Conservation (phyloP, 2,329 filamentous ascomycete genomes). For the Alternaria atra region DNA sequence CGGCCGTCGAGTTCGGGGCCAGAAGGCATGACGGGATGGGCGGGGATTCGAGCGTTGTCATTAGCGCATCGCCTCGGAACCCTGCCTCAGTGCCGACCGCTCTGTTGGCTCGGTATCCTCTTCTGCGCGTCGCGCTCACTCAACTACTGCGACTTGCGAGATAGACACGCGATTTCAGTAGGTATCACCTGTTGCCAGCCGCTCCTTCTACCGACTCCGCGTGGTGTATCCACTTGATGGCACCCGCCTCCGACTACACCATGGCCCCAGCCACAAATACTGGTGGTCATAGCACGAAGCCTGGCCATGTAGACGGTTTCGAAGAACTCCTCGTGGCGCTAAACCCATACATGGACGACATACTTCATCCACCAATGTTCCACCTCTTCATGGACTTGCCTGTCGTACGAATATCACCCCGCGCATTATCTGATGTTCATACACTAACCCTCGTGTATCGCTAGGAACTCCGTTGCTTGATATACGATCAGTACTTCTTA, state of each 20-base stretch:
- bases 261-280: background rate
- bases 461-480: constrained; percentile 4
- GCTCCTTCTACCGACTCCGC: background rate
- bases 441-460: background rate
- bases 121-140: background rate
- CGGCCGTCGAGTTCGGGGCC: background rate
- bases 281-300: background rate
- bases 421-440: background rate
- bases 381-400: constrained; percentile 5
- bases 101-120: background rate
- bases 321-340: background rate
- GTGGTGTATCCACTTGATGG: background rate
- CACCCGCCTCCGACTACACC: background rate
- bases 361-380: constrained; percentile 1
- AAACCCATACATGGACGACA: constrained; percentile 5
- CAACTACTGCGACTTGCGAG: background rate
- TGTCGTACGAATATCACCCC: background rate
- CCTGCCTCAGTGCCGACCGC: no score
- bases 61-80: background rate
- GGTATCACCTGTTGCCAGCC: background rate
- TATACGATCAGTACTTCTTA: constrained; percentile 16
- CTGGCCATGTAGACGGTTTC: background rate
- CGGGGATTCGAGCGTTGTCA: background rate
- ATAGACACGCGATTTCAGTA: background rate
- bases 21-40: background rate